A percentile compares a stretch with the other conserved stretches of the same genome.
phyloP scores from a whole-genome alignment of 1,284 basidiomycete species.

The Tilletia setariae region DNA sequence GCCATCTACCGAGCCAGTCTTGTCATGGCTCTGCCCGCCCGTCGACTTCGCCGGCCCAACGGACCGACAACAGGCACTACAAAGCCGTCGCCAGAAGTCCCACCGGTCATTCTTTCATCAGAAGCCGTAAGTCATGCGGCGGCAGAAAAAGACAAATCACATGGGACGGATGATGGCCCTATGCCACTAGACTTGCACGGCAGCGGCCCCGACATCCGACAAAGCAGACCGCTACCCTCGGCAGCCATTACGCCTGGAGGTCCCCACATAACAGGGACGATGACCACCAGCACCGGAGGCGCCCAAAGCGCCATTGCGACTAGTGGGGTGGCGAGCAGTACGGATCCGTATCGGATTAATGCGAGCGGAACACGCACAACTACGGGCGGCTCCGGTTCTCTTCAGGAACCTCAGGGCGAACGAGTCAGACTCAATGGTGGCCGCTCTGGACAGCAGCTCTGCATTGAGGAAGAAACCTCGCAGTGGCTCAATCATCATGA shows the following conservation, averaged over 20 bases:
- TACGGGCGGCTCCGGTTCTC: not conserved
- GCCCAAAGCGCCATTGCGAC: not conserved
- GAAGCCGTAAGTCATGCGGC: not conserved
- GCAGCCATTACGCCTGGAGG: not conserved
- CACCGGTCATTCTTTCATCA: not conserved
- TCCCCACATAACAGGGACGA: not conserved
- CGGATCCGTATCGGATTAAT: not conserved
- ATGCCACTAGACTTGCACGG: too few species aligned
- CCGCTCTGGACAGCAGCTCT: not conserved
- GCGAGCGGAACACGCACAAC: not conserved
- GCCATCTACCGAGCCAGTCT: constrained; percentile 3
- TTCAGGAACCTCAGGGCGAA: not conserved
- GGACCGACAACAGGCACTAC: not conserved
- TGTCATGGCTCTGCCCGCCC: not conserved
- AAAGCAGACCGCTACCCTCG: not conserved
- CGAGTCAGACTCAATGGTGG: not conserved
- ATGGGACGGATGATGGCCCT: not conserved
- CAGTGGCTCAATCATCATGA: not conserved
- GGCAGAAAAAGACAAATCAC: not conserved
- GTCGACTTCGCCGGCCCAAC: not conserved
- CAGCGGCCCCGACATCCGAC: too few species aligned
- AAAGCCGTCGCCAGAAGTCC: not conserved
- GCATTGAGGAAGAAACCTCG: not conserved
- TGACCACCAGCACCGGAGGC: constrained; percentile 5
- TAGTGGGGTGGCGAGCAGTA: not conserved